Base-by-base conservation (phyloP, 768 basidiomycete genomes). In the Pleurotus salmoneostramineus region DNA sequence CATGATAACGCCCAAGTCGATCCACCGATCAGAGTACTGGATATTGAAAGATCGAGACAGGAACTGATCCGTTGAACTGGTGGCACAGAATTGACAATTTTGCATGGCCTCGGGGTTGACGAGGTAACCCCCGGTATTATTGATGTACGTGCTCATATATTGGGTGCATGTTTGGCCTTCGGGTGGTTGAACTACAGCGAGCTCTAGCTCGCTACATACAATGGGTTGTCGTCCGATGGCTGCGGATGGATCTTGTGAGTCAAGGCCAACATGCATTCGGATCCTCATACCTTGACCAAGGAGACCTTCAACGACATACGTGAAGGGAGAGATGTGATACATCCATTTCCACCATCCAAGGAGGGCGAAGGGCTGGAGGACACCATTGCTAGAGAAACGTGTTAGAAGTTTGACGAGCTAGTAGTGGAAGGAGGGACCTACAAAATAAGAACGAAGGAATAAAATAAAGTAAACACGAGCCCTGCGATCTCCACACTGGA, bases 301-400 rank as follows among this genome's bases (percentile, higher is more conserved):
- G 15, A 83, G 62, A 14, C 74, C 83, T 52, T 78, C 79, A 40
- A 82, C 75, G 35, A 85, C 66, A 57, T 84, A 84, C 1, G 78
- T 80, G 60, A 70, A 79, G 0, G 82, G 81, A 1, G 82, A 80
- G 4, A 81, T 52, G 48, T 69, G 72, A 58, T 84, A 89, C 86
- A 88, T 86, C 87, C 87, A 89, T 52, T 69, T 65, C 88, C 88
- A 90, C 82, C 85, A 87, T 8, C 82, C 81, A 2, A 89, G 79
- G 14, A 76, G 73, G 6, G 74, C 62, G 64, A 73, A 85, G 5
- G 88, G 88, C 62, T 90, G 88, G 3, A 90, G 65, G 37, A 89
- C 84, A 60, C 87, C 87, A 60, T 87, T 78, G 64, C 82, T 84
- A 74, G 64, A 52, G 44, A 46, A 17, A 40, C 14, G n/a, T 40